Base-by-base conservation (phyloP, 148 eudicot species). In the Nepenthes mirabilis region DNA sequence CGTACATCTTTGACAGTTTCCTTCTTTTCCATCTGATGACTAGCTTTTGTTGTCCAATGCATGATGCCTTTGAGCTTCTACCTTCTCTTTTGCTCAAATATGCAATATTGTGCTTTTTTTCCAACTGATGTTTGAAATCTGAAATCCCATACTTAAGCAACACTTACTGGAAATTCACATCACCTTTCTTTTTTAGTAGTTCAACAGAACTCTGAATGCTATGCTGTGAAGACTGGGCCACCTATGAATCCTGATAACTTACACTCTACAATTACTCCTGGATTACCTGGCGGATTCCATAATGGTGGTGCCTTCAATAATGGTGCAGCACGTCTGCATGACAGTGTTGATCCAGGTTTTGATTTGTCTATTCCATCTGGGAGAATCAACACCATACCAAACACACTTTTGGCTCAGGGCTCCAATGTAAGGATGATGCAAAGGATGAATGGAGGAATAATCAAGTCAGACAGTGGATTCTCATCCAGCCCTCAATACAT, bases 391-490 rank as follows among this genome's bases (percentile, higher is more conserved):
- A 68, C 72, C 11, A 47, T 77, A 6, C 70, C 73, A 50, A 78
- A 81, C 69, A 62, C 78, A 66, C 63, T 76, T 65, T 62, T 78
- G 63, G 79, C 72, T 64, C 97, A 86, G 54, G 78, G 57, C 71
- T 69, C 87, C 65, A 82, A 74, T 64, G 55, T 77, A 67, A 79
- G 84, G 49, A 67, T 86, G 74, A 61, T 75, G 61, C 84, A 78
- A 65, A 80, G 76, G 33, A 61, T 78, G 73, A 82, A 82, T 63
- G 81, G 88, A 37, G 83, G 70, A 55, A 72, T 69, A 66, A 65
- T 82, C 35, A 86, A 79, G 68, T 37, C 84, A 40, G 94, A 83
- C 72, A 58, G 65, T 68, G 73, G 75, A 32, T 82, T 80, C 66
- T 72, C 71, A 52, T 76, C 73, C 14, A 73, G 65, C 56, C 66